Evolutionary conservation across 371 early-diverging fungal genomes (phyloP), one percentile per base, ranked within the genome.

Genomic region (Chytridium lagenaria): DNA sequence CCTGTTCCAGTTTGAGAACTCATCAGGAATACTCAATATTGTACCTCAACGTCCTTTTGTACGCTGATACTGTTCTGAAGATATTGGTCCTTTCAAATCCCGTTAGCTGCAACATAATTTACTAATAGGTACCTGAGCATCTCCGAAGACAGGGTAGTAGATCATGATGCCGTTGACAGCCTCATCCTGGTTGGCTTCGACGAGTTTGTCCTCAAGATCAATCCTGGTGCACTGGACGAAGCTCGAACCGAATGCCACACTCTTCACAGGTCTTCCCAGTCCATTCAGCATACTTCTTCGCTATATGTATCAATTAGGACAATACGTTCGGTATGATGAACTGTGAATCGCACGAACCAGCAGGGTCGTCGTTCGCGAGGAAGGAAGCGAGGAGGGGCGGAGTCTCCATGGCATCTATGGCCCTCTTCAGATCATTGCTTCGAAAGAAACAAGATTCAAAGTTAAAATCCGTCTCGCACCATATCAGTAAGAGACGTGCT

Each of bases 291-390:
- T 85, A 85, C 67, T 78, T 83, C 16, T 71, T 50, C 22, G 83
- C 81, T 77, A 67, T n/a, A 31, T 34, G n/a, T 26, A 2, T 26
- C 19, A 19, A 64, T 28, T 5, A 39, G 26, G 2, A 3, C 16
- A 28, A 23, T 64, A 66, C 16, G 1, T 67, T 44, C n/a, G n/a
- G n/a, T n/a, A n/a, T n/a, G n/a, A n/a, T n/a, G n/a, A n/a, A n/a
- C n/a, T n/a, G n/a, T n/a, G n/a, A n/a, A n/a, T n/a, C n/a, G n/a
- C n/a, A n/a, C 63, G 28, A n/a, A 28, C 96, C 95, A 59, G 96
- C 93, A 44, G 94, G 94, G 70, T 98, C 97, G 30, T 92, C 91
- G 80, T 98, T 98, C 51, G 98, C 95, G 3, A 98, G 88, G 83
- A 97, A 96, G 2, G 94, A 97, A 7, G 97, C 97, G 59, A 98